Percentiles rank a stretch among this genome's conserved stretches.
Conservation (phyloP, 371 early-diverging fungal species). For the Mucor mucedo region DNA sequence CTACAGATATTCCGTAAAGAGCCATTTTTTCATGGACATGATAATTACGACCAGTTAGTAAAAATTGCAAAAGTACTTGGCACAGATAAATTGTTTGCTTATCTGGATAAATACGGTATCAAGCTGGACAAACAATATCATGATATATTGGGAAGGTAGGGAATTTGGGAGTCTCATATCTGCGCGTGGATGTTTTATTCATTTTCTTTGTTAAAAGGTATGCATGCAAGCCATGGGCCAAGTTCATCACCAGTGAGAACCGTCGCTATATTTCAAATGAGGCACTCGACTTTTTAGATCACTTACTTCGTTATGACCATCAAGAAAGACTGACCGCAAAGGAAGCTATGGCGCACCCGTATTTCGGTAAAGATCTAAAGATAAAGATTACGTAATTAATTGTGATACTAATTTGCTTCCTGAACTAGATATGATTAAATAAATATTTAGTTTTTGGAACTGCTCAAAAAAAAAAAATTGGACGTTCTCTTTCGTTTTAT, state of each 20-base stretch:
- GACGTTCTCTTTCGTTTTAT: no score
- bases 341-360: conserved; percentile 96
- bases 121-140: conserved; percentile 49
- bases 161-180: no score
- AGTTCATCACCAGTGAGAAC: conserved; percentile 88
- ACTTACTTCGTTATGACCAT: conserved; percentile 96
- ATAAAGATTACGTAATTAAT: background rate
- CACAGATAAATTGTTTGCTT: conserved; percentile 91
- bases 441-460: background rate
- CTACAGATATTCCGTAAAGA: conserved; percentile 92
- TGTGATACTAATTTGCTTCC: background rate
- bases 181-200: no score
- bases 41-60: conserved; percentile 98
- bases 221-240: conserved; percentile 91
- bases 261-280: conserved; percentile 89
- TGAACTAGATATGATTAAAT: background rate
- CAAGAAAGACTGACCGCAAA: conserved; percentile 93
- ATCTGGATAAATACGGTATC: conserved; percentile 95
- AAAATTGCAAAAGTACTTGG: conserved; percentile 98
- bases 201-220: conserved; percentile 40
- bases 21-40: conserved; percentile 99
- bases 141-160: conserved; percentile 9
- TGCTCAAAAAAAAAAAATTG: no score
- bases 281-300: conserved; percentile 93
- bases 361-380: conserved; percentile 69